Conservation (phyloP, 768 basidiomycete genomes). For the Ephemerocybe angulata region DNA sequence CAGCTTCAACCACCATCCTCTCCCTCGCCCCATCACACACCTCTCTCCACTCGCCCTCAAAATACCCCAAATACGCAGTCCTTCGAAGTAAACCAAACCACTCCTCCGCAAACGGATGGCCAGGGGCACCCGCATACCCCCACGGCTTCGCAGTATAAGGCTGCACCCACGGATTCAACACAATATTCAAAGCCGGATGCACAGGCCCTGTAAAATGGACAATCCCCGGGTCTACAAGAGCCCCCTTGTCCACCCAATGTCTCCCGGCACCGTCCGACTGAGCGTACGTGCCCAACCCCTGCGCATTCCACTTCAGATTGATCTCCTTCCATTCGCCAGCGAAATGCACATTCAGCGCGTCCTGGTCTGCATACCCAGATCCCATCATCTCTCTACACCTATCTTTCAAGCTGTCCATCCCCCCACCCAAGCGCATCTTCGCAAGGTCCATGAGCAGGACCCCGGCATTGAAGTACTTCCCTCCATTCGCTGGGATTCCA, state of each 20-base stretch:
- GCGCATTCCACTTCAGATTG: constrained; percentile 49
- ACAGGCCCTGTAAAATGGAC: constrained; percentile 60
- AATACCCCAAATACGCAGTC: constrained; percentile 37
- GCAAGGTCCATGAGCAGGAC: constrained; percentile 51
- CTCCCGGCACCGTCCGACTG: constrained; percentile 31
- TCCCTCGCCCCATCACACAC: neutral
- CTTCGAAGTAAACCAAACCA: constrained; percentile 45
- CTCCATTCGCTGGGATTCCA: constrained; percentile 16
- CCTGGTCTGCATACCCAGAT: constrained; percentile 43
- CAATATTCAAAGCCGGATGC: constrained; percentile 40
- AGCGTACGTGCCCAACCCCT: constrained; percentile 55
- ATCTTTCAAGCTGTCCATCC: constrained; percentile 22
- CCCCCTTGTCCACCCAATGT: constrained; percentile 25
- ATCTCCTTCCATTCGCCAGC: constrained; percentile 39
- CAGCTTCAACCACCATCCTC: neutral
- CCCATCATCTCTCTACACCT: constrained; percentile 24
- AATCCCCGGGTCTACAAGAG: constrained; percentile 40
- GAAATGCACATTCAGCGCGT: constrained; percentile 48
- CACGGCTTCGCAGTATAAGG: constrained; percentile 55
- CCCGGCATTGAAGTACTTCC: constrained; percentile 53
- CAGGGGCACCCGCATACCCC: constrained; percentile 52
- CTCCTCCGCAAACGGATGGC: constrained; percentile 43
- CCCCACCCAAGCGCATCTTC: constrained; percentile 22
- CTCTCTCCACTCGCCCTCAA: neutral
- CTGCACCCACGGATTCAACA: constrained; percentile 50